Percentiles rank a stretch among this genome's conserved stretches.
phyloP scores from a whole-genome alignment of 2,329 filamentous ascomycete genomes.

The Pleoardoris graminearum region DNA sequence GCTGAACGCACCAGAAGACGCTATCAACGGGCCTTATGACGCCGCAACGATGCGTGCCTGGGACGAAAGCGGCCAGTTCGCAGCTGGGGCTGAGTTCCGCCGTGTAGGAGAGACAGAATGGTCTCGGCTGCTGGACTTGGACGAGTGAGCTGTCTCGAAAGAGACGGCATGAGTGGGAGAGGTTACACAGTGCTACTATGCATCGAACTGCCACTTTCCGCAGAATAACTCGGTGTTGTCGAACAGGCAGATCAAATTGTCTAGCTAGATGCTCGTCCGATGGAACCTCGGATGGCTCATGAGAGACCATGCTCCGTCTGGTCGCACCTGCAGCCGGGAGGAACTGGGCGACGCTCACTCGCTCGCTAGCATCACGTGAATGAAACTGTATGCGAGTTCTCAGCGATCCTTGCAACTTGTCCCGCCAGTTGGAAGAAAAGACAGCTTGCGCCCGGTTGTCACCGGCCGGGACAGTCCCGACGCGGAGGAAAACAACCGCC shows the following conservation, averaged over 20 bases:
- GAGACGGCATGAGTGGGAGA: not conserved
- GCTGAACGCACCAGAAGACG: constrained; percentile 82
- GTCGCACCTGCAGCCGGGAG: constrained; percentile 7
- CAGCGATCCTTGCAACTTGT: constrained; percentile 23
- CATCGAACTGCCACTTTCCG: not conserved
- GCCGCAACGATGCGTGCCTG: constrained; percentile 83
- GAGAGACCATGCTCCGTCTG: not conserved
- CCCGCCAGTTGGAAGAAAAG: constrained; percentile 37
- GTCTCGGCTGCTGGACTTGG: constrained; percentile 48
- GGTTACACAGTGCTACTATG: constrained; percentile 3
- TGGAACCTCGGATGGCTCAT: not conserved
- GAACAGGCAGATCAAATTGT: too few species aligned
- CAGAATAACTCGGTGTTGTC: not conserved
- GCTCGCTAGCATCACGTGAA: constrained; percentile 33
- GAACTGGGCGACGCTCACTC: constrained; percentile 14
- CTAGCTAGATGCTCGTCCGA: too few species aligned
- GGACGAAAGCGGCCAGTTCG: constrained; percentile 91
- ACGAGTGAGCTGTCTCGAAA: constrained; percentile 18
- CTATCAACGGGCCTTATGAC: constrained; percentile 86
- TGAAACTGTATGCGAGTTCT: constrained; percentile 31
- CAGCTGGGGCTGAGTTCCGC: constrained; percentile 72
- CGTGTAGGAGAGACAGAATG: constrained; percentile 49
- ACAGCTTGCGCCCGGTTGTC: constrained; percentile 26
- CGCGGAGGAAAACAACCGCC: constrained; percentile 3
- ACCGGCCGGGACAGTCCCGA: constrained; percentile 26